Percentiles rank a stretch among this genome's conserved stretches.
These are phyloP conservation scores for Cryptosporidium ryanae DNA, from an alignment of 169 alveolate species.

Conservation along the genomic window DNA sequence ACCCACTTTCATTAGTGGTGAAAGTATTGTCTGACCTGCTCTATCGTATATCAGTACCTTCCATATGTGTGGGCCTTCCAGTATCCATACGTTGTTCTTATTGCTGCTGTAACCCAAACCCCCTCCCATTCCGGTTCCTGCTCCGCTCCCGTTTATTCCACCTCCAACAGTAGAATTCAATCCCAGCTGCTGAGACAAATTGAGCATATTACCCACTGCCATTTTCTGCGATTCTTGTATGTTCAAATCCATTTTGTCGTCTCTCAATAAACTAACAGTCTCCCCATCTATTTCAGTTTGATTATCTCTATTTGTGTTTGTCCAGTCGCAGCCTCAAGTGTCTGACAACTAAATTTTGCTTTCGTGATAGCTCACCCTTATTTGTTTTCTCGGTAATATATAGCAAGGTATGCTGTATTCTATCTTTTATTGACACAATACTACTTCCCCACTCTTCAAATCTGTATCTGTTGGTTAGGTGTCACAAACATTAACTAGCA, in stretches of 20 bases:
- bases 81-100: constrained; percentile 58
- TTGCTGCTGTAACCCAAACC: constrained; percentile 1
- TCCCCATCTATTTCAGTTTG: not conserved
- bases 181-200: constrained; percentile 56
- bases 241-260: constrained; percentile 76
- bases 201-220: constrained; percentile 74
- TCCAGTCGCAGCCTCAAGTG: not conserved
- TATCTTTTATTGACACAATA: too few relatives aligned
- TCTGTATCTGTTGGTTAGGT: too few relatives aligned
- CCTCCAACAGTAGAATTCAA: not conserved
- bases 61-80: constrained; percentile 80
- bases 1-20: constrained; percentile 86
- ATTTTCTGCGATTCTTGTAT: constrained; percentile 75
- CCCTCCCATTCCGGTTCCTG: not conserved
- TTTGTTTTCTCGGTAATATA: too few relatives aligned
- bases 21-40: constrained; percentile 82
- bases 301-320: not conserved
- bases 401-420: too few relatives aligned
- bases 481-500: too few relatives aligned
- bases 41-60: constrained; percentile 86
- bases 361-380: too few relatives aligned
- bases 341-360: not conserved
- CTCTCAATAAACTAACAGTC: not conserved
- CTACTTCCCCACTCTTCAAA: too few relatives aligned
- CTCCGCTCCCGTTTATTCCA: not conserved